Evolutionary conservation across 495 filamentous ascomycete species (phyloP), one percentile per base, ranked within the genome.

Genomic region (Aspergillus carlsbadensis): DNA sequence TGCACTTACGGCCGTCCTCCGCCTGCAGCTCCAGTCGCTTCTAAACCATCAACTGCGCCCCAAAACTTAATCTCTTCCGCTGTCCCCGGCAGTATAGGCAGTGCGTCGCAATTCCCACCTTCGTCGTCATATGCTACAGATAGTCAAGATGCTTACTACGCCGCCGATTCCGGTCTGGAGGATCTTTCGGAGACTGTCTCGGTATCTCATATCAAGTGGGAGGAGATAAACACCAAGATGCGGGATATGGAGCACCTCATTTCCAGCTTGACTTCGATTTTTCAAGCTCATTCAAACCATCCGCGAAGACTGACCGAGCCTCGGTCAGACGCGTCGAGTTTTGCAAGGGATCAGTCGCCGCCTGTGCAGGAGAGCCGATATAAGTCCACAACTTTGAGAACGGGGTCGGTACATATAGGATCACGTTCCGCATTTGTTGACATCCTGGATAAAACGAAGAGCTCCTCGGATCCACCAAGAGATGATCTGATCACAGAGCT

Each of bases 401-500:
- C 70, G 18, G 77, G 81, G 18, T 72, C 76, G 0, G 74, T 84
- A n/a, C 82, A 86, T 68, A 66, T 85, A 8, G 83, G 83, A 11
- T 75, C 76, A 0, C 70, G 77, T 34, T 84, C 83, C 5, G 80
- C 82, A 1, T 67, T 84, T 37, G 77, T 81, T 10, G 77, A 79
- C 59, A 78, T 79, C 31, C 41, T 79, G 57, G 66, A 76, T 40
- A 73, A 71, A 48, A 69, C 76, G 31, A 72, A 73, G 44, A 40
- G 41, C 13, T 73, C 68, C 6, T 68, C 66, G 52, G 73, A 72
- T 18, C 65, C 62, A n/a, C 75, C 92, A 33, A 83, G 87, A 68
- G 87, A 89, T 54, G 88, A 88, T 64, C 85, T 95, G 66, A 80
- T 91, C 31, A 87, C 88, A 10, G 86, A 92, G 17, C 82, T 95